Conservation (phyloP, 257 asterid genomes). For the Capsicum baccatum region DNA sequence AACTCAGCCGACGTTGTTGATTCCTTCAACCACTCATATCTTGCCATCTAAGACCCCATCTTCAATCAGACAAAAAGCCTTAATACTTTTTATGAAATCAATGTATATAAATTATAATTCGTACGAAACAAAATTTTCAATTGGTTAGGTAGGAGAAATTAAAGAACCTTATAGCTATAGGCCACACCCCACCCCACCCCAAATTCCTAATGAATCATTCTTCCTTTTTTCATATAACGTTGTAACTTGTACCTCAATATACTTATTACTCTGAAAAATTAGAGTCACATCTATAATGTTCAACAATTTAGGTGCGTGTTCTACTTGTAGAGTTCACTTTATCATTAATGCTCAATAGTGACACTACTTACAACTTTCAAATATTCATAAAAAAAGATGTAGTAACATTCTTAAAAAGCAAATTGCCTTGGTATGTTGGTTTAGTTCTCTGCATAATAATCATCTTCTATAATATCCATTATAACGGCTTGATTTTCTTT, state of each 20-base stretch:
- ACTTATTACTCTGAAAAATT: neutral
- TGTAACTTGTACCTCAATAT: too few species aligned
- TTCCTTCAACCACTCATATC: neutral
- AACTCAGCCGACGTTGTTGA: neutral
- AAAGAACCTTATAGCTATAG: neutral
- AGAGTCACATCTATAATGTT: neutral
- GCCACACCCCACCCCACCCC: neutral
- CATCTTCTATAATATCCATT: too few species aligned
- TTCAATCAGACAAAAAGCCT: neutral
- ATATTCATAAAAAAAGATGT: too few species aligned
- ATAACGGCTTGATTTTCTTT: too few species aligned
- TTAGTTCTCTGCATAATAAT: too few species aligned
- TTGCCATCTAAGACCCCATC: neutral
- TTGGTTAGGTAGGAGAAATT: neutral
- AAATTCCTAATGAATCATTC: neutral
- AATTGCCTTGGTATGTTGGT: too few species aligned
- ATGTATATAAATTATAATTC: neutral
- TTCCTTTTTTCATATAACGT: neutral
- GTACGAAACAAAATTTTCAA: neutral
- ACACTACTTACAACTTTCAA: neutral
- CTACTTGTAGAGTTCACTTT: neutral
- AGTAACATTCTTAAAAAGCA: too few species aligned
- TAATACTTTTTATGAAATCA: neutral
- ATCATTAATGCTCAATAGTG: neutral
- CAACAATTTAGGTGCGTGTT: neutral